Conservation (phyloP, 345 rosid species). For the Euphorbia peplus region DNA sequence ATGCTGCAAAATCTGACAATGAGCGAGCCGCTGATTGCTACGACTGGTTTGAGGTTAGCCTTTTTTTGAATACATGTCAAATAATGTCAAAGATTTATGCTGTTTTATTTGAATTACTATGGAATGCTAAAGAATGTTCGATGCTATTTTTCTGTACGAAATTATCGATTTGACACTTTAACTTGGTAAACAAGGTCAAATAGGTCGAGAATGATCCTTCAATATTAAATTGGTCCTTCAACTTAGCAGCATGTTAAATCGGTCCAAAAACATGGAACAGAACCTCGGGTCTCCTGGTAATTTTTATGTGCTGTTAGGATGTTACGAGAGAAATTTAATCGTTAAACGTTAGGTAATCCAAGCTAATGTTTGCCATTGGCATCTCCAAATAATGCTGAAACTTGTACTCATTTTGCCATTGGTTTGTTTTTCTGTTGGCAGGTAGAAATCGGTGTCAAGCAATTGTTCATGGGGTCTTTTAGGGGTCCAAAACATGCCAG, state of each 20-base stretch:
- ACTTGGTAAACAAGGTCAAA: no score
- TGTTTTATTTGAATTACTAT: background rate
- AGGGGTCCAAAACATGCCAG: constrained; percentile 54
- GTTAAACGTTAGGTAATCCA: background rate
- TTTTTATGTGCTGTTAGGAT: background rate
- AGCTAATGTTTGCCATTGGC: background rate
- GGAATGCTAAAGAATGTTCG: background rate
- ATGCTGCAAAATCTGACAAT: constrained; percentile 37
- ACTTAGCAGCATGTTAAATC: background rate
- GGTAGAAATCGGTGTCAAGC: constrained; percentile 83
- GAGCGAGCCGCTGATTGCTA: constrained; percentile 36
- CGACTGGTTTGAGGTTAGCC: constrained; percentile 96
- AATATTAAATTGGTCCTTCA: background rate
- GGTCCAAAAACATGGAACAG: background rate
- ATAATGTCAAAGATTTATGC: background rate
- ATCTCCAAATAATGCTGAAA: background rate
- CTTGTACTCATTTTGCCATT: background rate
- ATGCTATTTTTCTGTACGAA: background rate
- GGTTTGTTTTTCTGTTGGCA: constrained; percentile 28
- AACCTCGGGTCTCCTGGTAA: background rate
- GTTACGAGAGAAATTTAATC: background rate
- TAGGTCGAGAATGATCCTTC: background rate
- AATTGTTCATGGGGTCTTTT: constrained; percentile 67
- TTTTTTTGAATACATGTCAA: no score
- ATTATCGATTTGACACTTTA: background rate